These are phyloP conservation scores for Mycena floridula DNA, from an alignment of 768 basidiomycete species.

Conservation along the genomic window DNA sequence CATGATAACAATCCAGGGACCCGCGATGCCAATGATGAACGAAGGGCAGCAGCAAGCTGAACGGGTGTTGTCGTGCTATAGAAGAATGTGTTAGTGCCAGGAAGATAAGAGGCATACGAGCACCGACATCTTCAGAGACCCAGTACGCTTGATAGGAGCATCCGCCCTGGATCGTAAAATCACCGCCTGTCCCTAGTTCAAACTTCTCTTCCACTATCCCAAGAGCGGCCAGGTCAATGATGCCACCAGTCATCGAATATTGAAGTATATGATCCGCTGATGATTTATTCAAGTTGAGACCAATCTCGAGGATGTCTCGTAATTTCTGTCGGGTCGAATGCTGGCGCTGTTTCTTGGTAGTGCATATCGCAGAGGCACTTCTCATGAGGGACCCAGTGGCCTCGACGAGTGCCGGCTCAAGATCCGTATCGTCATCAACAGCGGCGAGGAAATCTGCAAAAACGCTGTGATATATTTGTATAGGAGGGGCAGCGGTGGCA, in stretches of 20 bases:
- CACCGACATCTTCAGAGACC: not conserved
- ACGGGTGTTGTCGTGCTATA: not conserved
- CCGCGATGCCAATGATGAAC: conserved; percentile 15
- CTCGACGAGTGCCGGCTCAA: not conserved
- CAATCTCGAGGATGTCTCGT: not conserved
- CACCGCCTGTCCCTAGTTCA: not conserved
- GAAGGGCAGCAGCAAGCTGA: conserved; percentile 11
- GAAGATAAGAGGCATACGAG: not conserved
- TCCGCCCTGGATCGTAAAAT: not conserved
- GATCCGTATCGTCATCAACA: conserved; percentile 2
- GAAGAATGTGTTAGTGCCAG: not conserved
- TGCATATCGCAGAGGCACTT: conserved; percentile 4
- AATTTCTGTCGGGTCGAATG: not conserved
- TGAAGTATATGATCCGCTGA: not conserved
- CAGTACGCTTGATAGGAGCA: not conserved
- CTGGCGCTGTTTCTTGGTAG: not conserved
- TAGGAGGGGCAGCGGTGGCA: conserved; percentile 1
- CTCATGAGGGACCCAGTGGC: not conserved
- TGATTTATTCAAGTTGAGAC: not conserved
- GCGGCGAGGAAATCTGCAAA: conserved; percentile 15
- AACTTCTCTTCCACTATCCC: not conserved
- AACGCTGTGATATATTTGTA: conserved; percentile 7
- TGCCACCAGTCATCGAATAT: not conserved
- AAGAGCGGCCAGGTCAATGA: conserved; percentile 1
- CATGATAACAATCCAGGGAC: conserved; percentile 16